A percentile compares a stretch with the other conserved stretches of the same genome.
Conservation (phyloP, 2,329 filamentous ascomycete species). For the Elsinoe ampelina region DNA sequence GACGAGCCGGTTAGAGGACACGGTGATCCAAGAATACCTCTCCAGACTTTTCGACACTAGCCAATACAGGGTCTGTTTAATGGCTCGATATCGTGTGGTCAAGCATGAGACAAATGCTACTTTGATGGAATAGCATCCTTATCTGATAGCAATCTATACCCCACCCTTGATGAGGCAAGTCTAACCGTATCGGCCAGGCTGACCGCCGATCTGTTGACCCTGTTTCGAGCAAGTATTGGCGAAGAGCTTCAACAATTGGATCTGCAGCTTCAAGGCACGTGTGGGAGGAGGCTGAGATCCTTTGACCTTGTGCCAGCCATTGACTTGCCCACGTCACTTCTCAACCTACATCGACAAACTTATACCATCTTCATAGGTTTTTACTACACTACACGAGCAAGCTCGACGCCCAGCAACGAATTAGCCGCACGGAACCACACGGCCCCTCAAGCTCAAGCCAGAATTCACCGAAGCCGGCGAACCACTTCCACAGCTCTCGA, state of each 20-base stretch:
- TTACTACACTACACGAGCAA: not conserved
- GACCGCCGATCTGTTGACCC: not conserved
- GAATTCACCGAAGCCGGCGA: conserved; percentile 3
- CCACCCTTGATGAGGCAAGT: not conserved
- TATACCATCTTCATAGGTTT: too few relatives aligned
- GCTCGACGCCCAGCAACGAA: not conserved
- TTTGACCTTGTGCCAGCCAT: not conserved
- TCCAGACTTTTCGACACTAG: too few relatives aligned
- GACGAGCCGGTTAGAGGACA: too few relatives aligned
- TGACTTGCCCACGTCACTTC: not conserved
- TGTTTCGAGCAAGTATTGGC: not conserved
- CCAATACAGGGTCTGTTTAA: too few relatives aligned
- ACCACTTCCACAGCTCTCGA: not conserved
- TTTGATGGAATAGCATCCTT: not conserved
- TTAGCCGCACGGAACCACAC: not conserved
- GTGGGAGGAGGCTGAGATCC: not conserved
- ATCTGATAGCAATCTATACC: not conserved
- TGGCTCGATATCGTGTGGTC: too few relatives aligned
- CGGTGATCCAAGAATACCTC: too few relatives aligned
- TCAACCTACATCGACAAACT: not conserved
- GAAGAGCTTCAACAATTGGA: conserved; percentile 9
- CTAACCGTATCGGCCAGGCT: not conserved
- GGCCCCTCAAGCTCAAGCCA: not conserved
- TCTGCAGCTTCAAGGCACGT: conserved; percentile 2
- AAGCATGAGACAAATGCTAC: not conserved